These are phyloP conservation scores for Nymphaea thermarum DNA, from an alignment of 164 flowering plant species.

Conservation along the genomic window DNA sequence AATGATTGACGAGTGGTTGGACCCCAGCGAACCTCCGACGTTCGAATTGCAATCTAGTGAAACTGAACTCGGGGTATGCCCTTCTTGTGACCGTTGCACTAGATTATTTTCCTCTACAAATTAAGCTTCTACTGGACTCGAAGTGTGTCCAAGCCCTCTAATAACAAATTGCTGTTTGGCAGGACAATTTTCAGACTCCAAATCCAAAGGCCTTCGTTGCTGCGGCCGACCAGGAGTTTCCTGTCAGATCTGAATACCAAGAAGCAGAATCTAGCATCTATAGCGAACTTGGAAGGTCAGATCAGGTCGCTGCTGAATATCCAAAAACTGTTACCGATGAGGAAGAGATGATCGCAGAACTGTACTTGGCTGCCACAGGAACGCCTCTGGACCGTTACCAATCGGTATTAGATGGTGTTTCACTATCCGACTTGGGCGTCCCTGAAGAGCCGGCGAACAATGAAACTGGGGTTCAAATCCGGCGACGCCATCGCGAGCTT, in stretches of 20 bases:
- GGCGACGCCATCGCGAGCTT: not conserved
- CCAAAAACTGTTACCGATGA: not conserved
- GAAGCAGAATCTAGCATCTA: not conserved
- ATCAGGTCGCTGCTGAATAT: no score
- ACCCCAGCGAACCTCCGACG: not conserved
- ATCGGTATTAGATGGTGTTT: not conserved
- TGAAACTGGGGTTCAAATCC: not conserved
- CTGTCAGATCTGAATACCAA: not conserved
- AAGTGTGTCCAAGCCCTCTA: not conserved
- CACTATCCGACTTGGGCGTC: not conserved
- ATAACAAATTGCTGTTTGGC: not conserved
- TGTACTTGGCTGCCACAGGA: not conserved
- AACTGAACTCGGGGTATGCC: not conserved
- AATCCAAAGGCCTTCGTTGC: not conserved
- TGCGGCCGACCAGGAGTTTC: not conserved
- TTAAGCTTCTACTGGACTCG: not conserved
- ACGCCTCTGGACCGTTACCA: no score
- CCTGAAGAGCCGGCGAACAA: not conserved
- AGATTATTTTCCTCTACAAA: no score
- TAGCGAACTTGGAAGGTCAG: not conserved
- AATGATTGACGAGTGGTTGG: not conserved
- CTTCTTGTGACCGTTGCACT: not conserved
- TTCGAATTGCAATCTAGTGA: not conserved
- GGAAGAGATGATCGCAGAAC: not conserved
- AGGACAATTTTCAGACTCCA: not conserved